Base-by-base conservation (phyloP, 2,329 filamentous ascomycete species). In the Alternaria postmessia region DNA sequence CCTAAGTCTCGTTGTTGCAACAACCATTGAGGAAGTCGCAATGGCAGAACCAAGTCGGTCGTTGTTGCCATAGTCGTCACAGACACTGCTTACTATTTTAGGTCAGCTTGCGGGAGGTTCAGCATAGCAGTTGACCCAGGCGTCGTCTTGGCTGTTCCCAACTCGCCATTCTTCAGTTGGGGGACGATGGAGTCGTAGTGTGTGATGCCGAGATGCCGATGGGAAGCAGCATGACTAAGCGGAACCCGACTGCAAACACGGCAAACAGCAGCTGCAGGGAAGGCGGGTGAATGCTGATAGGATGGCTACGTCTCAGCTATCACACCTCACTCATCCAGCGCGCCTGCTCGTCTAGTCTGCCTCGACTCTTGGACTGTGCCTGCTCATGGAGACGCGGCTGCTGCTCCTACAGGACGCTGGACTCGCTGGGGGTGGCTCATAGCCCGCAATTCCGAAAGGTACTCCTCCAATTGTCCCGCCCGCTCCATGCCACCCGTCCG, bases 361-460 rank as follows among this genome's bases (percentile, higher is more conserved):
- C 54, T 61, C 59, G 43, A 51, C 51, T 47, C 58, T 64, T 66
- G 67, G 66, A 70, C 60, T 64, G 65, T 60, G 63, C 64, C 66
- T 70, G 73, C 72, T 69, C 62, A 77, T 78, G 75, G 75, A 76
- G 75, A 74, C 57, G 72, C 64, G 53, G 70, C 71, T 66, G 70
- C 66, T 68, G 64, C 57, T 68, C 64, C 59, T 61, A 69, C 66
- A 73, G 67, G 69, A 76, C 71, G 72, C 65, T 66, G 75, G 67
- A 71, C 65, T 65, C 64, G 75, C 68, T 67, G 74, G 70, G 64
- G 71, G 72, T 69, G 72, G 75, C 64, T 67, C 65, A 63, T 63
- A 65, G 69, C 67, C 66, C 64, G 66, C 63, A 66, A 66, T 60
- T 60, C 57, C 57, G 57, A 60, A 60, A 60, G 57, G 57, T 60